Evolutionary conservation across 345 rosid genomes (phyloP).

Genomic region (Dipteronia sinensis): DNA sequence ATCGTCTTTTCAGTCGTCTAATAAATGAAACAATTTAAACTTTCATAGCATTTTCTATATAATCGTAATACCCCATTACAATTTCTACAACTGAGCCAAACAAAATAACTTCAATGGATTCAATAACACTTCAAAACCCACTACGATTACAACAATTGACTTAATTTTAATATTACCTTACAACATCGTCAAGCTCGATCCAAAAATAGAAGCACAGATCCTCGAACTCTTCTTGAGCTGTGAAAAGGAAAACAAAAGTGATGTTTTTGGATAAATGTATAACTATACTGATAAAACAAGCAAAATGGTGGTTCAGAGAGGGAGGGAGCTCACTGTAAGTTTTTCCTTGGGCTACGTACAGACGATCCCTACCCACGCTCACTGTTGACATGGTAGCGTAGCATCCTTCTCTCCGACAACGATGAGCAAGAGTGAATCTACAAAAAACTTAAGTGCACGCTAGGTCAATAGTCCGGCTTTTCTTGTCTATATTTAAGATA

Average conservation of each 20-base stretch:
- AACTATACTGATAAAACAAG: background rate
- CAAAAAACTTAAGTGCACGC: background rate
- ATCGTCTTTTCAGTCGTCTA: conserved; percentile 91
- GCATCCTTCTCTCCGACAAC: background rate
- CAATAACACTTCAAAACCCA: too few species aligned
- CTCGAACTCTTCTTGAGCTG: conserved; percentile 80
- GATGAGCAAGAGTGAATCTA: background rate
- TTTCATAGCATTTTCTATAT: background rate
- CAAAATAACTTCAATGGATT: background rate
- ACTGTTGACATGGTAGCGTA: conserved; percentile 63
- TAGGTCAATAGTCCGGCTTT: background rate
- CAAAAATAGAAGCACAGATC: conserved; percentile 88
- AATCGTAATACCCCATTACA: background rate
- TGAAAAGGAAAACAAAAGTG: background rate
- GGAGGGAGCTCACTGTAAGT: conserved; percentile 51
- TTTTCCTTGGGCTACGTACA: conserved; percentile 64
- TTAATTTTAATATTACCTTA: conserved; percentile 26
- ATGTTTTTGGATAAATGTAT: background rate
- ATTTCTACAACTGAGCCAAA: background rate
- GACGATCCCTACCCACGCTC: conserved; percentile 80
- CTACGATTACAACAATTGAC: too few species aligned
- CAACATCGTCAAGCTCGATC: conserved; percentile 95
- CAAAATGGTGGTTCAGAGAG: background rate
- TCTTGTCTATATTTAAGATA: too few species aligned
- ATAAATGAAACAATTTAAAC: background rate